These are phyloP conservation scores for Xanthoconium separans DNA, from an alignment of 1,284 basidiomycete genomes.

Conservation along the genomic window DNA sequence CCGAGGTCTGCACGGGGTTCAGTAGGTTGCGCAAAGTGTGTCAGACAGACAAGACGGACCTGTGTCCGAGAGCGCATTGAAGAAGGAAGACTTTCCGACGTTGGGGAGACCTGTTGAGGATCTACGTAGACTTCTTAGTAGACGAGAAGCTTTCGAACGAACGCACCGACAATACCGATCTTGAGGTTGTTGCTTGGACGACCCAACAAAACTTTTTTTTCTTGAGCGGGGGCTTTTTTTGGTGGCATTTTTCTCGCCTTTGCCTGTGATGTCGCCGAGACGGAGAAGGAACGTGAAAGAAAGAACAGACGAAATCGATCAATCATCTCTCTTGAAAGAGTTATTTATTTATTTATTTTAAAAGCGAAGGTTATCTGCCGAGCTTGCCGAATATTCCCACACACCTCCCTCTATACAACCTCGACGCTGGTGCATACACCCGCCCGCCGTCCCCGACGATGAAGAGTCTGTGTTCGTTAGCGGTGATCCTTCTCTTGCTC, in stretches of 20 bases:
- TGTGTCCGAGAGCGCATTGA: constrained; percentile 94
- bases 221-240: constrained; percentile 70
- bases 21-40: neutral
- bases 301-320: constrained; percentile 34
- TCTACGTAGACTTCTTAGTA: constrained; percentile 13
- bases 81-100: constrained; percentile 92
- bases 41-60: constrained; percentile 41
- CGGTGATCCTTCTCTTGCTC: constrained; percentile 31
- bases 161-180: constrained; percentile 94
- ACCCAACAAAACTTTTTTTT: constrained; percentile 87
- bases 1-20: constrained; percentile 70
- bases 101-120: constrained; percentile 75
- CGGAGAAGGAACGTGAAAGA: constrained; percentile 22
- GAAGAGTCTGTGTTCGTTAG: constrained; percentile 18
- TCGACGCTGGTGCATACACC: neutral
- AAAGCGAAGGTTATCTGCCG: constrained; percentile 23
- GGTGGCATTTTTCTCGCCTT: constrained; percentile 77
- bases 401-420: neutral
- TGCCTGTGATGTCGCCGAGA: constrained; percentile 28
- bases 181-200: constrained; percentile 92
- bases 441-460: constrained; percentile 17
- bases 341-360: constrained; percentile 2
- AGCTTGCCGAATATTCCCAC: constrained; percentile 13
- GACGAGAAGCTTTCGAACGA: constrained; percentile 13
- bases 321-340: constrained; percentile 30